Conservation (phyloP, 345 rosid species). For the Populus tremula region DNA sequence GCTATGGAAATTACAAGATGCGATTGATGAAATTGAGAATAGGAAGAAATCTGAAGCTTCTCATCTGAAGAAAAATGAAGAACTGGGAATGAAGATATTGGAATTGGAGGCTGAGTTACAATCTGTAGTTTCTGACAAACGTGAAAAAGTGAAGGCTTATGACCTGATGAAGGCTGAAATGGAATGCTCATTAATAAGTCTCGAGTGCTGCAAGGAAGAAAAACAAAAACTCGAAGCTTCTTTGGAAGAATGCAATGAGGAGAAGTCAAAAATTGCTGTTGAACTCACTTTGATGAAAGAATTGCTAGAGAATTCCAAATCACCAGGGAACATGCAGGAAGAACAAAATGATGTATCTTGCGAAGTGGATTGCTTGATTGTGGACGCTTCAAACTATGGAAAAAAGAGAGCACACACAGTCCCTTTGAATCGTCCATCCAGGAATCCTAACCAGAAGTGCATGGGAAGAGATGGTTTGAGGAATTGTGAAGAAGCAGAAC, state of each 20-base stretch:
- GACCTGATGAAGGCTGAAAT: conserved; percentile 89
- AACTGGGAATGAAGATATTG: conserved; percentile 62
- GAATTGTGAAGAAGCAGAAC: conserved; percentile 31
- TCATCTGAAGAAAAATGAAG: conserved; percentile 74
- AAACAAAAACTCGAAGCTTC: conserved; percentile 70
- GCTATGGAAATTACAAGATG: conserved; percentile 88
- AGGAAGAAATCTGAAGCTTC: conserved; percentile 76
- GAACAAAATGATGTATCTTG: conserved; percentile 30
- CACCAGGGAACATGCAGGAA: conserved; percentile 20
- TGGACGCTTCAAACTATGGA: conserved; percentile 17
- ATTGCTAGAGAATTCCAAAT: conserved; percentile 37
- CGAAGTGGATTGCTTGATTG: conserved; percentile 19
- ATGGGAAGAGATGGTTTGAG: conserved; percentile 21
- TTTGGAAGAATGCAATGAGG: conserved; percentile 57
- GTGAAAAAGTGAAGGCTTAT: conserved; percentile 65
- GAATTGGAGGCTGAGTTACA: conserved; percentile 76
- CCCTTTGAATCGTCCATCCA: conserved; percentile 16
- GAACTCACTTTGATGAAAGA: conserved; percentile 56
- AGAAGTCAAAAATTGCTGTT: conserved; percentile 49
- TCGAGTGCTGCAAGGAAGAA: conserved; percentile 97
- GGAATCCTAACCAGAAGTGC: conserved; percentile 4
- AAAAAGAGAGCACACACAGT: conserved; percentile 2
- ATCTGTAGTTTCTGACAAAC: conserved; percentile 54
- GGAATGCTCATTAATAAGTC: conserved; percentile 89
- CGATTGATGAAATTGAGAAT: conserved; percentile 75